These are phyloP conservation scores for Ganoderma multipileum DNA, from an alignment of 1,284 basidiomycete species.

Conservation along the genomic window DNA sequence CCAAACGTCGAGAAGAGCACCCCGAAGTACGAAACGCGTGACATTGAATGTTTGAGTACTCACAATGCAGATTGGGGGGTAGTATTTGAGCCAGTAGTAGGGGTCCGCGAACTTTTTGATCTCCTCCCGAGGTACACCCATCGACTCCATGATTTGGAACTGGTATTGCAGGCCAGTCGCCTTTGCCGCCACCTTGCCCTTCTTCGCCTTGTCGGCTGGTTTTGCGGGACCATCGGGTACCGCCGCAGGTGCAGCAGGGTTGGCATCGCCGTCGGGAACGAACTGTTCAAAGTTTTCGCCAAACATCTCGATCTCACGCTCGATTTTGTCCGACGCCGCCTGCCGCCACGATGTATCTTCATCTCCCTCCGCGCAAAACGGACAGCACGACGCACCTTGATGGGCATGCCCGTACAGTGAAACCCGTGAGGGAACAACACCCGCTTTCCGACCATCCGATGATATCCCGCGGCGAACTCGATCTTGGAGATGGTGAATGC, in stretches of 20 bases:
- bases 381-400: slow-evolving; percentile 75
- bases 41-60: slow-evolving; percentile 37
- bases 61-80: slow-evolving; percentile 94
- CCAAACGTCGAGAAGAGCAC: background rate
- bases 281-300: slow-evolving; percentile 89
- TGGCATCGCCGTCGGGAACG: slow-evolving; percentile 52
- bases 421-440: slow-evolving; percentile 96
- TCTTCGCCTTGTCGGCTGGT: slow-evolving; percentile 86
- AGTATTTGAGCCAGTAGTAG: slow-evolving; percentile 91
- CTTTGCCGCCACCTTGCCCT: slow-evolving; percentile 96
- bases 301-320: slow-evolving; percentile 97
- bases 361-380: background rate
- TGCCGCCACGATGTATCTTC: slow-evolving; percentile 41
- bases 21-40: background rate
- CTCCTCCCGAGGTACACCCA: slow-evolving; percentile 87
- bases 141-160: slow-evolving; percentile 98
- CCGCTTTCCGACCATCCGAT: slow-evolving; percentile 95
- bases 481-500: slow-evolving; percentile 99
- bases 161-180: slow-evolving; percentile 95
- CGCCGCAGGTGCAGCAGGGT: slow-evolving; percentile 43
- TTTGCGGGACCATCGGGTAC: slow-evolving; percentile 44
- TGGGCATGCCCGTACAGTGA: slow-evolving; percentile 98
- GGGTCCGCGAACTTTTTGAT: slow-evolving; percentile 98
- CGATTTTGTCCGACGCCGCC: slow-evolving; percentile 96
- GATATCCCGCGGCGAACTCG: slow-evolving; percentile 96